These are phyloP conservation scores for Phytophthora kernoviae DNA, from an alignment of 352 stramenopile genomes.

Conservation along the genomic window DNA sequence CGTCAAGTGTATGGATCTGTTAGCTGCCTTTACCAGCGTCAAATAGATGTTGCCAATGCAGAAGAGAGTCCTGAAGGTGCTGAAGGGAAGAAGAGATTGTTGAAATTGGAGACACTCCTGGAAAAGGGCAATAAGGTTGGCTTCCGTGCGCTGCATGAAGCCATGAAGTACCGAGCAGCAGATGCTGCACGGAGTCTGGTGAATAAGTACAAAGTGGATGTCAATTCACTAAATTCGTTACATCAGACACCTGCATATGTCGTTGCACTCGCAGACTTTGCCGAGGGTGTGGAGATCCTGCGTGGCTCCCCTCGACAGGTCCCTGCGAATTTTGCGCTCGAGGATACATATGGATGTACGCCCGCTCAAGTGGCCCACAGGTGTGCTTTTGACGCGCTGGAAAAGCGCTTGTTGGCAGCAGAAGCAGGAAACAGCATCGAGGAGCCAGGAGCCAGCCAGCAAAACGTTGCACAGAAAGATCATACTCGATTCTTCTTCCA, in stretches of 20 bases:
- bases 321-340: conserved; percentile 28
- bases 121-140: conserved; percentile 71
- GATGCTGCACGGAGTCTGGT: conserved; percentile 37
- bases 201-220: conserved; percentile 42
- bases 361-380: conserved; percentile 51
- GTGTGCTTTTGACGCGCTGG: conserved; percentile 42
- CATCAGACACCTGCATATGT: conserved; percentile 73
- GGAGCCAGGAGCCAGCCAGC: not conserved
- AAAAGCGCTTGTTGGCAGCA: conserved; percentile 26
- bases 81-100: conserved; percentile 23
- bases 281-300: conserved; percentile 51
- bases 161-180: conserved; percentile 64
- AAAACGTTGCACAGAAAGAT: conserved; percentile 13
- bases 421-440: conserved; percentile 12
- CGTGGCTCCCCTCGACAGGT: conserved; percentile 30
- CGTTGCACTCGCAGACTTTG: conserved; percentile 57
- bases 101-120: conserved; percentile 42
- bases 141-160: conserved; percentile 66
- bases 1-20: conserved; percentile 40
- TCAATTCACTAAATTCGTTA: conserved; percentile 53
- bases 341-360: conserved; percentile 58
- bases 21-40: conserved; percentile 54
- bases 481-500: conserved; percentile 80
- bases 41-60: conserved; percentile 21
- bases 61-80: conserved; percentile 8